Conservation (phyloP, 345 rosid species). For the Rhizophora apiculata region DNA sequence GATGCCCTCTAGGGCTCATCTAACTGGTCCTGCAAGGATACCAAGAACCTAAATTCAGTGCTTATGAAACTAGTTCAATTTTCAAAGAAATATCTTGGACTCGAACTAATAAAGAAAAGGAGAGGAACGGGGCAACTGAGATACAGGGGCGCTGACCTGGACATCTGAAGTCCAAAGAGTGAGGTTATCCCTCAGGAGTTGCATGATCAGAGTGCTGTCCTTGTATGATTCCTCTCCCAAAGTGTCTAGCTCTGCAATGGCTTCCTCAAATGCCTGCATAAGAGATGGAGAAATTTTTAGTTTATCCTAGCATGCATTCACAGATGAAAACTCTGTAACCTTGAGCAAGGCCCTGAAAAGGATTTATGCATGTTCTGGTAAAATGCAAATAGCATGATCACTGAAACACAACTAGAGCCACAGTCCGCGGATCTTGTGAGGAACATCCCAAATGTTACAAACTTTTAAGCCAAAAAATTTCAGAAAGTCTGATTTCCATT, state of each 20-base stretch:
- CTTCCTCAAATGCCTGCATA: slow-evolving; percentile 88
- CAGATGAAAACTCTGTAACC: not conserved
- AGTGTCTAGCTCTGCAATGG: slow-evolving; percentile 91
- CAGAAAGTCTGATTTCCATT: too few species aligned
- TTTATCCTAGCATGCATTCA: not conserved
- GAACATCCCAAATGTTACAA: not conserved
- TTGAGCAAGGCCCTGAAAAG: not conserved
- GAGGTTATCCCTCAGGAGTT: slow-evolving; percentile 87
- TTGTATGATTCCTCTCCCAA: slow-evolving; percentile 96
- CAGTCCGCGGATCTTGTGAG: not conserved
- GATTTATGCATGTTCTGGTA: not conserved
- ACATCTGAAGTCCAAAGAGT: slow-evolving; percentile 97
- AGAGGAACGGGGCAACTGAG: not conserved
- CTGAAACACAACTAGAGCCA: not conserved
- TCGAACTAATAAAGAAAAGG: not conserved
- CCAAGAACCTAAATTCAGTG: not conserved
- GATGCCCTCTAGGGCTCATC: slow-evolving; percentile 56
- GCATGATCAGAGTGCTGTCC: slow-evolving; percentile 99
- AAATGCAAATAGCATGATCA: not conserved
- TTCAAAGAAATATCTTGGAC: not conserved
- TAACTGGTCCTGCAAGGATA: slow-evolving; percentile 57
- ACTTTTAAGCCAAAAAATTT: not conserved
- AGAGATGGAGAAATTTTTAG: not conserved
- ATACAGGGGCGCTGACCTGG: slow-evolving; percentile 45
- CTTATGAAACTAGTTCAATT: not conserved